Evolutionary conservation across 2,329 filamentous ascomycete species (phyloP).

Genomic region (Aplosporella prunicola): DNA sequence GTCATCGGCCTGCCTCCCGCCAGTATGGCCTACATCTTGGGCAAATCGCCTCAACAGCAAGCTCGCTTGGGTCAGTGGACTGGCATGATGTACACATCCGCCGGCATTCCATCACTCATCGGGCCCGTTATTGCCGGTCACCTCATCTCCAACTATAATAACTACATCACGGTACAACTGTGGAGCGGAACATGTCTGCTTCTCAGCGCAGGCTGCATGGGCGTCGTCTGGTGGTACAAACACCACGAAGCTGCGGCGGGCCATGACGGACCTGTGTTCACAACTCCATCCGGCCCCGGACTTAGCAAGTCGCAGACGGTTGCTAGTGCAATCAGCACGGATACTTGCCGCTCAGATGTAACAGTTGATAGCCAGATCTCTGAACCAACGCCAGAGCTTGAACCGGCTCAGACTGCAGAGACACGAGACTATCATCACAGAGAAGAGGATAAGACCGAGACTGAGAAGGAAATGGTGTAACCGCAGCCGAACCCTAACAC

Average conservation of each 20-base stretch:
- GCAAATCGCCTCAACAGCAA: conserved; percentile 20
- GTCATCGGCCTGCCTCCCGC: conserved; percentile 44
- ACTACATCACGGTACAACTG: conserved; percentile 37
- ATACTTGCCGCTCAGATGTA: too few relatives aligned
- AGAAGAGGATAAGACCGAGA: too few relatives aligned
- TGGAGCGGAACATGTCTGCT: conserved; percentile 38
- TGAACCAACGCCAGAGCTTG: too few relatives aligned
- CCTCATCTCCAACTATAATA: conserved; percentile 32
- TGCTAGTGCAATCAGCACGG: too few relatives aligned
- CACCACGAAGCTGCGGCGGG: background rate
- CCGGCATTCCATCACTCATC: conserved; percentile 36
- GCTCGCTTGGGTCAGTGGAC: conserved; percentile 42
- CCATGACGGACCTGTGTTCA: too few relatives aligned
- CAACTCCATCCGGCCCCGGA: too few relatives aligned
- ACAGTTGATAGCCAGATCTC: too few relatives aligned
- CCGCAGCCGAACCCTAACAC: too few relatives aligned
- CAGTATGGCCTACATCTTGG: conserved; percentile 39
- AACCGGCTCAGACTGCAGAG: too few relatives aligned
- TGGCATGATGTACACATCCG: conserved; percentile 43
- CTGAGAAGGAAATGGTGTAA: too few relatives aligned
- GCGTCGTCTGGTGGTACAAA: conserved; percentile 19
- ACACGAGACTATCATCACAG: too few relatives aligned
- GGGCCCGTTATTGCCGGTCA: conserved; percentile 41
- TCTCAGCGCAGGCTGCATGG: conserved; percentile 34
- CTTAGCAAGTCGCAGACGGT: too few relatives aligned